These are phyloP conservation scores for Sporothrix humicola DNA, from an alignment of 2,329 filamentous ascomycete species.

Conservation along the genomic window DNA sequence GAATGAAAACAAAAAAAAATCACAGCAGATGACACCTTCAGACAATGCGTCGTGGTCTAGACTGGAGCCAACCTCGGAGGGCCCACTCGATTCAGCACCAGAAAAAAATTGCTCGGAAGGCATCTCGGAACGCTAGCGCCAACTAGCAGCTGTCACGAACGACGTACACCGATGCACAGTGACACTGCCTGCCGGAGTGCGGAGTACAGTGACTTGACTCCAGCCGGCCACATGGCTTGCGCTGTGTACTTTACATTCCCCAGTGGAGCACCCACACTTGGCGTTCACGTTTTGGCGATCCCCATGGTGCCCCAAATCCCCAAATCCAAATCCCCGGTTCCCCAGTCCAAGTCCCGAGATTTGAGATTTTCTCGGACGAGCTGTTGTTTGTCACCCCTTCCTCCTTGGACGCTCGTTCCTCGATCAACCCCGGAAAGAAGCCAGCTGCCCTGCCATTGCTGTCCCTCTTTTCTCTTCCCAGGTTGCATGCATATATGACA, in stretches of 20 bases:
- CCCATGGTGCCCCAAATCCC: background rate
- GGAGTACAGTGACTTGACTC: background rate
- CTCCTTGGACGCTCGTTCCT: background rate
- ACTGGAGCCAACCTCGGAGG: background rate
- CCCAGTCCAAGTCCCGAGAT: background rate
- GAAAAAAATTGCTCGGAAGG: background rate
- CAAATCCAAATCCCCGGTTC: background rate
- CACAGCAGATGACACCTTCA: background rate
- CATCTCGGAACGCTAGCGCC: constrained; percentile 2
- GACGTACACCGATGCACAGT: background rate
- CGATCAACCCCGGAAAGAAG: background rate
- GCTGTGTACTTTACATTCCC: background rate
- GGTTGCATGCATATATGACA: constrained; percentile 4
- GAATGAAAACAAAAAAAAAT: background rate
- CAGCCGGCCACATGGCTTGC: background rate
- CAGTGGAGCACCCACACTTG: constrained; percentile 3
- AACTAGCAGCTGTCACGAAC: background rate
- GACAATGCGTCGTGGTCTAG: background rate
- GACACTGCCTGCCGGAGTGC: background rate
- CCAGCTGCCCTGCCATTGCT: background rate
- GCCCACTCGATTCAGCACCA: background rate
- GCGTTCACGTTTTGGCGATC: background rate
- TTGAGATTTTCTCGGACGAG: background rate
- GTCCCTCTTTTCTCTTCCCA: background rate
- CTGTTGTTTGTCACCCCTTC: background rate